Evolutionary conservation across 106 monocot genomes (phyloP).

Genomic region (Cymbidium sinense): DNA sequence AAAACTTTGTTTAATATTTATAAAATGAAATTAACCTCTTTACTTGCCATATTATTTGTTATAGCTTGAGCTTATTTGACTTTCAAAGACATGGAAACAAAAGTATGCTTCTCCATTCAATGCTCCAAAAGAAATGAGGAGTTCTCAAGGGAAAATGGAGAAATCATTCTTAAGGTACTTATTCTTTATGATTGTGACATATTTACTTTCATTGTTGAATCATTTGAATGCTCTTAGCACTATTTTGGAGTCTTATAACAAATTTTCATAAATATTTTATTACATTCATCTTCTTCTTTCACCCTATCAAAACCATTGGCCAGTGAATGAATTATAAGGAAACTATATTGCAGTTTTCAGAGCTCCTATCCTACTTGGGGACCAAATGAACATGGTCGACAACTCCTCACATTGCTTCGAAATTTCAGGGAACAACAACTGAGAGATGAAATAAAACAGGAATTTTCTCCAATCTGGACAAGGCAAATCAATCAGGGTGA

Average conservation of each 20-base stretch:
- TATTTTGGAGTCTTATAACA: background rate
- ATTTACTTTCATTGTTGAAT: background rate
- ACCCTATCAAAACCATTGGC: too few relatives aligned
- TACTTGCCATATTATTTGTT: conserved; percentile 3
- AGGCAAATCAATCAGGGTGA: conserved; percentile 17
- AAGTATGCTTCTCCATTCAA: conserved; percentile 86
- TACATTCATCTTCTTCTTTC: too few relatives aligned
- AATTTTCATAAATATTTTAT: too few relatives aligned
- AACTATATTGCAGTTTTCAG: conserved; percentile 54
- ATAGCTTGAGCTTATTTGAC: conserved; percentile 84
- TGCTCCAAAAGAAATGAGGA: conserved; percentile 48
- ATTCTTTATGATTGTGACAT: background rate
- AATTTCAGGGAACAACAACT: conserved; percentile 56
- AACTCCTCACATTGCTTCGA: conserved; percentile 46
- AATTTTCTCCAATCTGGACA: conserved; percentile 11
- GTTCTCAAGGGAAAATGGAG: conserved; percentile 99
- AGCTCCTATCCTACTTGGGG: conserved; percentile 78
- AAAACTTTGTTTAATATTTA: background rate
- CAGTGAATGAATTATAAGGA: background rate
- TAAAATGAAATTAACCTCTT: background rate
- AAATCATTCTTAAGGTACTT: conserved; percentile 96
- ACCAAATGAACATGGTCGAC: conserved; percentile 44
- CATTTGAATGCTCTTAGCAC: background rate
- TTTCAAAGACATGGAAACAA: conserved; percentile 87
- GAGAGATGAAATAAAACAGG: conserved; percentile 13